A percentile compares a stretch with the other conserved stretches of the same genome.
These are phyloP conservation scores for Psilocybe cyanescens DNA, from an alignment of 768 basidiomycete genomes.

Conservation along the genomic window DNA sequence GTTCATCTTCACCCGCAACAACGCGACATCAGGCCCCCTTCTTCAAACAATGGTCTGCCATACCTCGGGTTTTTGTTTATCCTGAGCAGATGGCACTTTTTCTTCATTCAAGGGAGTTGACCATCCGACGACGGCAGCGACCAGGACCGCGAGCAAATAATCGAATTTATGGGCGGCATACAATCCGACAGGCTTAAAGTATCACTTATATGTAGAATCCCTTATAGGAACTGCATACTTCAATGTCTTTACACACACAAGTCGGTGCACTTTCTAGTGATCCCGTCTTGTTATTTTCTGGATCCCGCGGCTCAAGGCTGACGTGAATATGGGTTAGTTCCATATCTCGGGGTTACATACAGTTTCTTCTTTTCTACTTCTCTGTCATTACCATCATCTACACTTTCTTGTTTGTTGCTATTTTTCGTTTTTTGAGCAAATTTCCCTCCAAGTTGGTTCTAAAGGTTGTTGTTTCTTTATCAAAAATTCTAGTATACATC, in stretches of 20 bases:
- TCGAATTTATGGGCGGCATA: constrained; percentile 13
- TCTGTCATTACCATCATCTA: constrained; percentile 11
- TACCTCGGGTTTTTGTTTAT: constrained; percentile 24
- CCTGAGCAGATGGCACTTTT: constrained; percentile 13
- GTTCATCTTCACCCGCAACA: constrained; percentile 8
- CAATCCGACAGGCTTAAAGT: constrained; percentile 14
- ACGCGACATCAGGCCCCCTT: constrained; percentile 11
- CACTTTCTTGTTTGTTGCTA: constrained; percentile 14
- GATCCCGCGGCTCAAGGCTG: constrained; percentile 27
- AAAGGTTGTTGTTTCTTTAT: neutral
- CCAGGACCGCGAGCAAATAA: constrained; percentile 4
- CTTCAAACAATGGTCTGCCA: constrained; percentile 8
- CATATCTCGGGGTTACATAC: constrained; percentile 15
- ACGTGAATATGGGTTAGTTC: constrained; percentile 15
- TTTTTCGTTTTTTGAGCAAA: neutral
- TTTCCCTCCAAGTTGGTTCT: neutral
- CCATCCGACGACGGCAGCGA: constrained; percentile 4
- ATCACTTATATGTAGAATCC: constrained; percentile 17
- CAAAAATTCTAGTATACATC: constrained; percentile 1
- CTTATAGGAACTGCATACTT: constrained; percentile 8
- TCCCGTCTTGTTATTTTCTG: neutral
- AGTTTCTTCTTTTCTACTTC: constrained; percentile 1
- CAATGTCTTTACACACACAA: neutral
- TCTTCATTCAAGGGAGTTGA: neutral
- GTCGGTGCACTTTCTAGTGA: constrained; percentile 7